Evolutionary conservation across 2,329 filamentous ascomycete species (phyloP).

Genomic region (Fonsecaea monophora): DNA sequence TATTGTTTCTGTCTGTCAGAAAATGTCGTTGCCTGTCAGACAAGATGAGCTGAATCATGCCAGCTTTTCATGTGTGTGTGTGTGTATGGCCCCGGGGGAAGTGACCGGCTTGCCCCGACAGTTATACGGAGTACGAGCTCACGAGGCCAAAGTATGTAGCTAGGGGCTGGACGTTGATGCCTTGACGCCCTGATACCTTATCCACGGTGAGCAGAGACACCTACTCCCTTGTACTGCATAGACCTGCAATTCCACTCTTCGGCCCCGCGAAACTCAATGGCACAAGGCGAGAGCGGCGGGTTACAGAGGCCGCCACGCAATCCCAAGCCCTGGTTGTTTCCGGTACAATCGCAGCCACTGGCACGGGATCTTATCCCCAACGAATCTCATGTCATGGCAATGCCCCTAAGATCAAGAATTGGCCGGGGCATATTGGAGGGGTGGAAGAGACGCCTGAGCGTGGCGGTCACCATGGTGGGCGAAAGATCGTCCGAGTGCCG

Average conservation of each 20-base stretch:
- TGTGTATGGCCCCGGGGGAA: background rate
- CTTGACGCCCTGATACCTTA: background rate
- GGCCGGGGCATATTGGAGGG: background rate
- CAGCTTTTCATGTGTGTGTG: background rate
- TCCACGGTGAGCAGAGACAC: background rate
- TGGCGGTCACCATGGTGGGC: background rate
- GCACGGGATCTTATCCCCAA: background rate
- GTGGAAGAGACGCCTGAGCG: background rate
- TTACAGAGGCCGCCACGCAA: background rate
- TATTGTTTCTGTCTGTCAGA: slow-evolving; percentile 4
- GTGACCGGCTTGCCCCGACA: background rate
- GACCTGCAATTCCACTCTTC: background rate
- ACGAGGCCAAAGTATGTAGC: background rate
- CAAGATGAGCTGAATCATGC: background rate
- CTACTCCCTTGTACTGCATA: background rate
- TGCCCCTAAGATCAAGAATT: background rate
- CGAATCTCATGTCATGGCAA: background rate
- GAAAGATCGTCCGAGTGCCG: slow-evolving; percentile 4
- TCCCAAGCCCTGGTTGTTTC: background rate
- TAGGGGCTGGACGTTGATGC: background rate
- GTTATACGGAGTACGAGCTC: background rate
- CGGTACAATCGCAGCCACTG: background rate
- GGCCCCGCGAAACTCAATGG: background rate
- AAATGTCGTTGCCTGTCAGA: background rate
- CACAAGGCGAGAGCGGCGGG: background rate